A percentile compares a stretch with the other conserved stretches of the same genome.
These are phyloP conservation scores for Cordyceps tenuipes DNA, from an alignment of 2,329 filamentous ascomycete species.

Conservation along the genomic window DNA sequence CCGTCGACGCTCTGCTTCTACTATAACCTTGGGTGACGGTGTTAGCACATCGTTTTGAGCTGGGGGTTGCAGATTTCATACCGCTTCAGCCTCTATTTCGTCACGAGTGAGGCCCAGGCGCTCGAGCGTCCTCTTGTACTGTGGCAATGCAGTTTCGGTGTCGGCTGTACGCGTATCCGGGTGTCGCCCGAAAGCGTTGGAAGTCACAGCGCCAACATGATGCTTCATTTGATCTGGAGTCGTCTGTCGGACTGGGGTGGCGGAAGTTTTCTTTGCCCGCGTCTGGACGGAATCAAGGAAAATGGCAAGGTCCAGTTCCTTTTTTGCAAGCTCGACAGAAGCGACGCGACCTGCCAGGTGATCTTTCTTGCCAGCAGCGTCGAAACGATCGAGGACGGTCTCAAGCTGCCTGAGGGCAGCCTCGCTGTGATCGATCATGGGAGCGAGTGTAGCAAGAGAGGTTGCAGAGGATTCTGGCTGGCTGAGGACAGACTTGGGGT, in stretches of 20 bases:
- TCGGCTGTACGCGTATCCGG: conserved; percentile 31
- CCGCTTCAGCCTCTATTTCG: conserved; percentile 49
- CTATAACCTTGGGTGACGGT: conserved; percentile 37
- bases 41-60: conserved; percentile 15
- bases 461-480: conserved; percentile 23
- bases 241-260: conserved; percentile 28
- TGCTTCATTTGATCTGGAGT: conserved; percentile 48
- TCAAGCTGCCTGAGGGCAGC: conserved; percentile 47
- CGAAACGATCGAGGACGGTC: conserved; percentile 41
- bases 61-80: conserved; percentile 26
- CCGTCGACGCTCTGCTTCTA: conserved; percentile 53
- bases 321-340: conserved; percentile 37
- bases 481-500: conserved; percentile 48
- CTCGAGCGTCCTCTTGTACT: conserved; percentile 50
- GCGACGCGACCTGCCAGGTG: conserved; percentile 31
- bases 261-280: conserved; percentile 34
- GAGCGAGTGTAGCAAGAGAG: conserved; percentile 38
- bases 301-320: conserved; percentile 44
- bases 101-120: conserved; percentile 49
- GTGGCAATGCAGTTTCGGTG: conserved; percentile 48
- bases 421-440: conserved; percentile 47
- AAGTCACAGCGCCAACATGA: conserved; percentile 51
- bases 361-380: conserved; percentile 22
- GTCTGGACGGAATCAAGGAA: conserved; percentile 52
- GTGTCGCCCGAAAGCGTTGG: conserved; percentile 38